Evolutionary conservation across 495 filamentous ascomycete genomes (phyloP), one percentile per base, ranked within the genome.

Genomic region (Lophiotrema nucula): DNA sequence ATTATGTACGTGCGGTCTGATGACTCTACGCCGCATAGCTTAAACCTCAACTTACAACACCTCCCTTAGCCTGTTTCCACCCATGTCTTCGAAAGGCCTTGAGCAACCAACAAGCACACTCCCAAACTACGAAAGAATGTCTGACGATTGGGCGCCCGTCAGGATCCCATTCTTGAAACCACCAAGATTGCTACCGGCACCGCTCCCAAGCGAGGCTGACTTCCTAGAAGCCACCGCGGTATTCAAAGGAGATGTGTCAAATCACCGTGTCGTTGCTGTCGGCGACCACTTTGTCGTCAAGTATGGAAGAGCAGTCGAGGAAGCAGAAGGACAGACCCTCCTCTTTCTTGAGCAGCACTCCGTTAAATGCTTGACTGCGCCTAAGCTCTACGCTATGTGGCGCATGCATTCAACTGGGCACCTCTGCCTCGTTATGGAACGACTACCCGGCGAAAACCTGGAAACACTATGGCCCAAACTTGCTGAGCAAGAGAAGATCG

Each of bases 361-460:
- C 27, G 33, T 16, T 33, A 26, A 28, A 27, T 49, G 24, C 46
- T 49, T 49, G 46, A 49, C 46, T 27, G 46, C 33, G 46, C 48
- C 48, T 52, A 27, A 33, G 37, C 48, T 52, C 22, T 52, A 38
- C 48, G 48, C 48, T 10, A 52, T 52, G 48, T 52, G 48, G 48
- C 48, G 48, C 25, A 52, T 52, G 48, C 48, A 18, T 38, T 52
- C 48, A 21, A 21, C 48, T 21, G 48, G 48, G 48, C 48, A 52
- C 41, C 48, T 52, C n/a, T 52, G 48, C 25, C 48, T 52, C 25
- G 48, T 52, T 18, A 52, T 52, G 48, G 48, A 52, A 33, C 48
- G 48, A 18, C 37, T 52, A 23, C 28, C 11, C 3, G 48, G 48
- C 18, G 13, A 18, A 33, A 23, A 52, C 33, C 22, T 52, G 28